A percentile compares a stretch with the other conserved stretches of the same genome.
Conservation (phyloP, 257 asterid species). For the Fraxinus quadrangulata region DNA sequence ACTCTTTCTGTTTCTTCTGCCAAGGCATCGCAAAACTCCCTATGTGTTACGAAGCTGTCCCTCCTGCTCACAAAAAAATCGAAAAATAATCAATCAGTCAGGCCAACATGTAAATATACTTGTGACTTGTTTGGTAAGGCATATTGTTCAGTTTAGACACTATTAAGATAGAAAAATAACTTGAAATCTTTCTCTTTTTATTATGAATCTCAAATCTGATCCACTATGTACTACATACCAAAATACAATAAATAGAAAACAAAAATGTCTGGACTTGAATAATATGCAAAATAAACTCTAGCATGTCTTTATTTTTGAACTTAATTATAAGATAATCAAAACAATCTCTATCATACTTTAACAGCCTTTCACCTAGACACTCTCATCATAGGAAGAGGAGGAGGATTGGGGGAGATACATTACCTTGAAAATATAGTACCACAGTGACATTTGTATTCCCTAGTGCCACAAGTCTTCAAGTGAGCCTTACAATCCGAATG, state of each 20-base stretch:
- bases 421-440: too few species aligned
- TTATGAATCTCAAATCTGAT: background rate
- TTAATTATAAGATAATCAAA: background rate
- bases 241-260: background rate
- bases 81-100: background rate
- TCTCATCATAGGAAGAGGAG: conserved; percentile 38
- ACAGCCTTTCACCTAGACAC: background rate
- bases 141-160: background rate
- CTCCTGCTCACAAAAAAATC: conserved; percentile 46
- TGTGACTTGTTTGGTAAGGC: background rate
- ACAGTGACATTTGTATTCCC: too few species aligned
- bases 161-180: too few species aligned
- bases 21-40: conserved; percentile 92
- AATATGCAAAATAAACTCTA: too few species aligned
- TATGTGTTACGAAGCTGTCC: conserved; percentile 91
- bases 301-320: background rate
- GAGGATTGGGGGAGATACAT: conserved; percentile 22
- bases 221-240: background rate
- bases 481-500: too few species aligned
- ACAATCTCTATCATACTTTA: background rate
- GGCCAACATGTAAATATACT: background rate
- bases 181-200: too few species aligned
- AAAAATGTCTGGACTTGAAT: too few species aligned
- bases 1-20: conserved; percentile 88
- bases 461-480: too few species aligned